These are phyloP conservation scores for Cyberlindnera meyerae DNA, from an alignment of 805 yeast genomes.

Conservation along the genomic window DNA sequence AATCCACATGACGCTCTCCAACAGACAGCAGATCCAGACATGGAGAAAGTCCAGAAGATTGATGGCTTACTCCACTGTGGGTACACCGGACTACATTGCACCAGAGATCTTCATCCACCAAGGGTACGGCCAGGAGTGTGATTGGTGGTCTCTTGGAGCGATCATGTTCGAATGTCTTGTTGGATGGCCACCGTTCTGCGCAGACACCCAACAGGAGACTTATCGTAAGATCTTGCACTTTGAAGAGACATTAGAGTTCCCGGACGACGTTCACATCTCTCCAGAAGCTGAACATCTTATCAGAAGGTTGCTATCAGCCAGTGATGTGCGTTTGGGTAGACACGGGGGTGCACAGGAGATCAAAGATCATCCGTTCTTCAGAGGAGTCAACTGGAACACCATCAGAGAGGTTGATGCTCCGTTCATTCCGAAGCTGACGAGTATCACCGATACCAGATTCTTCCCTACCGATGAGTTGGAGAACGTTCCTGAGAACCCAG, in stretches of 20 bases:
- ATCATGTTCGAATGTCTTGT: slow-evolving; percentile 94
- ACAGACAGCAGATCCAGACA: slow-evolving; percentile 78
- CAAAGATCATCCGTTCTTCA: slow-evolving; percentile 72
- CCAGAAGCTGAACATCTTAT: slow-evolving; percentile 91
- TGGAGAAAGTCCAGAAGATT: slow-evolving; percentile 71
- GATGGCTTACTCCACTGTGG: slow-evolving; percentile 95
- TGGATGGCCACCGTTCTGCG: slow-evolving; percentile 97
- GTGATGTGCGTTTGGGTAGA: slow-evolving; percentile 67
- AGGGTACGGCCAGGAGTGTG: slow-evolving; percentile 91
- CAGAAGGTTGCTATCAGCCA: slow-evolving; percentile 84
- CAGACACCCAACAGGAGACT: slow-evolving; percentile 90
- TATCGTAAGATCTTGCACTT: slow-evolving; percentile 89
- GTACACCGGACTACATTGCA: slow-evolving; percentile 99
- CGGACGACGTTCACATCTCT: slow-evolving; percentile 84
- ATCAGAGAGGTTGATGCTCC: slow-evolving; percentile 81
- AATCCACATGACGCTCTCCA: slow-evolving; percentile 90
- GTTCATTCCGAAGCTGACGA: slow-evolving; percentile 86
- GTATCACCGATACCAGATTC: slow-evolving; percentile 93
- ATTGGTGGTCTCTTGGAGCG: slow-evolving; percentile 98
- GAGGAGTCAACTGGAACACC: slow-evolving; percentile 77
- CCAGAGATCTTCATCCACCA: slow-evolving; percentile 86
- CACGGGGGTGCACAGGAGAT: slow-evolving; percentile 61
- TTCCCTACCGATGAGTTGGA: slow-evolving; percentile 98
- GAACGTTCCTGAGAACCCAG: slow-evolving; percentile 89
- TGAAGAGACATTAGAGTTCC: slow-evolving; percentile 74